Conservation (phyloP, 2,329 filamentous ascomycete species). For the Monosporascus sp. region DNA sequence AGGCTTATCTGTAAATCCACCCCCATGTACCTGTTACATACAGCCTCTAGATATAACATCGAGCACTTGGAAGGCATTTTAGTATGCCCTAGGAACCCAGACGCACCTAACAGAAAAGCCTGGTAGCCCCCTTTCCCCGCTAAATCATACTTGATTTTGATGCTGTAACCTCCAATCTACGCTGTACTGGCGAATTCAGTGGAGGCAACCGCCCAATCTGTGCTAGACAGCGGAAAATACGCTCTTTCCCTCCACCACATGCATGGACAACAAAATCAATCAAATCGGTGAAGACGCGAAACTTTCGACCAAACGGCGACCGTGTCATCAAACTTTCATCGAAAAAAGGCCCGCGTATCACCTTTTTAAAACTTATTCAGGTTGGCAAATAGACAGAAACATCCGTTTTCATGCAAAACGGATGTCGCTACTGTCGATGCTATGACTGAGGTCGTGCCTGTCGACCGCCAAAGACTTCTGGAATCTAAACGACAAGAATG, state of each 20-base stretch:
- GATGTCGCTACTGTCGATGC: constrained; percentile 65
- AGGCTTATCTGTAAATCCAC: no score
- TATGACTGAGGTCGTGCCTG: constrained; percentile 66
- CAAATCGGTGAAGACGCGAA: constrained; percentile 5
- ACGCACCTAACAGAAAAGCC: background rate
- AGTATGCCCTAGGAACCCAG: background rate
- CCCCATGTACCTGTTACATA: no score
- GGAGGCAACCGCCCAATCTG: background rate
- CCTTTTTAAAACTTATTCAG: constrained; percentile 31
- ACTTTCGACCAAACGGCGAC: constrained; percentile 12
- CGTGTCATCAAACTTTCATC: constrained; percentile 34
- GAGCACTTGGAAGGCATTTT: background rate
- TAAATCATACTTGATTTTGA: background rate
- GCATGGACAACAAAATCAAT: constrained; percentile 16
- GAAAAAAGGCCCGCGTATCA: constrained; percentile 20
- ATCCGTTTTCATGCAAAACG: constrained; percentile 62
- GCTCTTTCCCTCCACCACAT: constrained; percentile 2
- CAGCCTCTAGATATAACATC: no score
- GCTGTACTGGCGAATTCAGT: background rate
- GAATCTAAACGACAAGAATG: constrained; percentile 59
- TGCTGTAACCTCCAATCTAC: background rate
- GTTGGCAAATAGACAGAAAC: constrained; percentile 23
- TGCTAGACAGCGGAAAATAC: background rate
- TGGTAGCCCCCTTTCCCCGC: background rate
- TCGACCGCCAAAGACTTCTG: constrained; percentile 63